Conservation (phyloP, 1,139 yeast species). For the Hanseniaspora uvarum region DNA sequence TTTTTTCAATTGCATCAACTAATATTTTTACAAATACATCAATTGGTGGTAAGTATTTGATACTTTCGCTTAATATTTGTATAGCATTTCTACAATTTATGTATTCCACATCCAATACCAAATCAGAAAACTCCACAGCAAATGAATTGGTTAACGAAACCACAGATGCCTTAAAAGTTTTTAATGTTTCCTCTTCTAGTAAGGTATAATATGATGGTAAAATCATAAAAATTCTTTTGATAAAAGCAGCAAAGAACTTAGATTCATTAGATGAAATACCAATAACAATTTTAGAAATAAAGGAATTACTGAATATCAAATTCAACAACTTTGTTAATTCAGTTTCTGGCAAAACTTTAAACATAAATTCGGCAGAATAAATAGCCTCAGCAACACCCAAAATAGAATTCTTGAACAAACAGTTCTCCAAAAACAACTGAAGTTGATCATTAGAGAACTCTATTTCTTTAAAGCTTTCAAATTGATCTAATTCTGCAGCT, state of each 20-base stretch:
- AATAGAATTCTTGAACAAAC: slow-evolving; percentile 62
- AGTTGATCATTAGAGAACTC: slow-evolving; percentile 21
- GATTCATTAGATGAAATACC: slow-evolving; percentile 72
- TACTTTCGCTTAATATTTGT: slow-evolving; percentile 59
- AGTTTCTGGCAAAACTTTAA: slow-evolving; percentile 38
- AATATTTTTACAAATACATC: slow-evolving; percentile 57
- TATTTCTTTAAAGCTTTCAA: slow-evolving; percentile 29
- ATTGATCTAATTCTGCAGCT: slow-evolving; percentile 24
- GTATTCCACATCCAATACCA: slow-evolving; percentile 48
- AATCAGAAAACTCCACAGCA: slow-evolving; percentile 40
- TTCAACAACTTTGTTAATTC: slow-evolving; percentile 39
- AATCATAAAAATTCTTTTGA: slow-evolving; percentile 41
- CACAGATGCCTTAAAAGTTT: slow-evolving; percentile 31
- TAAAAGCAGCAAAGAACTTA: slow-evolving; percentile 60
- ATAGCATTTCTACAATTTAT: slow-evolving; percentile 77
- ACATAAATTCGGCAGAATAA: slow-evolving; percentile 53
- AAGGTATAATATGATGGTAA: not conserved
- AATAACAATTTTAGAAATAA: slow-evolving; percentile 51
- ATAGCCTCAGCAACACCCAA: slow-evolving; percentile 79
- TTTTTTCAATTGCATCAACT: slow-evolving; percentile 39
- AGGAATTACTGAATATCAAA: slow-evolving; percentile 40
- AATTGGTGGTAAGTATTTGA: slow-evolving; percentile 57
- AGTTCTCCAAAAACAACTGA: slow-evolving; percentile 43
- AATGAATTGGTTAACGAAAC: slow-evolving; percentile 45
- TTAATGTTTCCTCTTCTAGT: slow-evolving; percentile 31